These are phyloP conservation scores for Bonia amplexicaulis DNA, from an alignment of 176 grass and related monocot genomes.

Conservation along the genomic window DNA sequence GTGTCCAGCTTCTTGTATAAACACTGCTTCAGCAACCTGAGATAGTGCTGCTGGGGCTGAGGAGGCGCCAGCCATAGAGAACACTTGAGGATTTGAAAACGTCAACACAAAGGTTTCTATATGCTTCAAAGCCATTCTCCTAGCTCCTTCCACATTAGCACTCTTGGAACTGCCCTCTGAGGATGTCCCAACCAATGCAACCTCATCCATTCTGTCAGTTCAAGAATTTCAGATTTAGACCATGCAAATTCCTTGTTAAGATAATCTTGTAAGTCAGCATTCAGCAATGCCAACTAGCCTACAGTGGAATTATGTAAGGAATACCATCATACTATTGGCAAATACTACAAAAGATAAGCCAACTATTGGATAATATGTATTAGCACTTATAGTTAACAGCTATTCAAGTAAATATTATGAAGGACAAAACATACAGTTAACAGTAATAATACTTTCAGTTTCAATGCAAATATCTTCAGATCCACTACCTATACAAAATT, in stretches of 20 bases:
- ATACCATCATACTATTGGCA: not conserved
- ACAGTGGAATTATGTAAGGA: not conserved
- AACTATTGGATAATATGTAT: not conserved
- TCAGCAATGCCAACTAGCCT: not conserved
- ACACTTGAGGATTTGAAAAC: conserved; percentile 87
- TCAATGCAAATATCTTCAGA: not conserved
- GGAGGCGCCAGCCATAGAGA: conserved; percentile 62
- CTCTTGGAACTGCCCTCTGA: conserved; percentile 71
- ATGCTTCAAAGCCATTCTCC: conserved; percentile 96
- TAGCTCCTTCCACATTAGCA: conserved; percentile 84
- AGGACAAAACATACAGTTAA: not conserved
- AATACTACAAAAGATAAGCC: not conserved
- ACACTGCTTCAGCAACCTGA: conserved; percentile 74
- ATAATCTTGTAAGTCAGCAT: conserved; percentile 13
- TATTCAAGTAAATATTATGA: not conserved
- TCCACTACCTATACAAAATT: not conserved
- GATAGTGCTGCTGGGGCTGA: conserved; percentile 62
- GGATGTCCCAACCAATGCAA: conserved; percentile 70
- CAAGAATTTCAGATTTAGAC: conserved; percentile 26
- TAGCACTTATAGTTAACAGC: not conserved
- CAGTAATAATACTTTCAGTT: not conserved
- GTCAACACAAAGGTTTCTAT: conserved; percentile 82
- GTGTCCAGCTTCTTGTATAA: conserved; percentile 97
- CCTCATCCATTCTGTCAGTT: conserved; percentile 84
- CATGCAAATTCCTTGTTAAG: conserved; percentile 10